These are phyloP conservation scores for Anaeromyces robustus DNA, from an alignment of 192 early-diverging fungal species.

Conservation along the genomic window DNA sequence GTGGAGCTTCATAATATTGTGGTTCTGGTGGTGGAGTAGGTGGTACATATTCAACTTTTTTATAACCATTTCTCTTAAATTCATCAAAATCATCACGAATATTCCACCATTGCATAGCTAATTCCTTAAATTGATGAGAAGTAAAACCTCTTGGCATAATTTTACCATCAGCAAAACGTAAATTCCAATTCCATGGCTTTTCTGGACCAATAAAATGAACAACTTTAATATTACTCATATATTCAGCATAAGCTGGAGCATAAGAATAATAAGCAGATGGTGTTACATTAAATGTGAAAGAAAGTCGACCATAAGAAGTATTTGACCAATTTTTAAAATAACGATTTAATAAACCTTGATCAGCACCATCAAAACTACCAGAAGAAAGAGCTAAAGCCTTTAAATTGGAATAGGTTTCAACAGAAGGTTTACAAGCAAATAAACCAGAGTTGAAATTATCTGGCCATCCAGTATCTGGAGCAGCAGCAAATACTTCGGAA, in stretches of 20 bases:
- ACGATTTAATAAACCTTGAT: slow-evolving; percentile 84
- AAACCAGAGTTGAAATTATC: slow-evolving; percentile 93
- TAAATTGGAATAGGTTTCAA: background rate
- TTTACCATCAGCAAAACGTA: background rate
- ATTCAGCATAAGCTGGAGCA: slow-evolving; percentile 65
- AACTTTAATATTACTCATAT: slow-evolving; percentile 51
- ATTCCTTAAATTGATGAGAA: background rate
- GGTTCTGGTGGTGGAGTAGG: background rate
- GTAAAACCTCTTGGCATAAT: background rate
- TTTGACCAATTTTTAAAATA: slow-evolving; percentile 66
- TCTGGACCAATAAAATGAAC: slow-evolving; percentile 77
- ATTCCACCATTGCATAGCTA: background rate
- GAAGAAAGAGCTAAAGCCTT: background rate
- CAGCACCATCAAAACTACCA: slow-evolving; percentile 47
- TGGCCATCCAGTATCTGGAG: slow-evolving; percentile 90
- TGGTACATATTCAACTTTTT: background rate
- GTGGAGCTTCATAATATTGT: background rate
- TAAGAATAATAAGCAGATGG: slow-evolving; percentile 63
- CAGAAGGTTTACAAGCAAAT: slow-evolving; percentile 48
- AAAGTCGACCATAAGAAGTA: slow-evolving; percentile 45
- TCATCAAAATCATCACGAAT: background rate
- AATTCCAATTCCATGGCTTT: slow-evolving; percentile 70
- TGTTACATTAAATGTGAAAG: slow-evolving; percentile 83
- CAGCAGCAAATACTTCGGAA: slow-evolving; percentile 46
- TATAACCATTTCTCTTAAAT: background rate